Percentiles rank a stretch among this genome's conserved stretches.
Conservation (phyloP, 306 rosid species). For the Trifolium subterraneum region DNA sequence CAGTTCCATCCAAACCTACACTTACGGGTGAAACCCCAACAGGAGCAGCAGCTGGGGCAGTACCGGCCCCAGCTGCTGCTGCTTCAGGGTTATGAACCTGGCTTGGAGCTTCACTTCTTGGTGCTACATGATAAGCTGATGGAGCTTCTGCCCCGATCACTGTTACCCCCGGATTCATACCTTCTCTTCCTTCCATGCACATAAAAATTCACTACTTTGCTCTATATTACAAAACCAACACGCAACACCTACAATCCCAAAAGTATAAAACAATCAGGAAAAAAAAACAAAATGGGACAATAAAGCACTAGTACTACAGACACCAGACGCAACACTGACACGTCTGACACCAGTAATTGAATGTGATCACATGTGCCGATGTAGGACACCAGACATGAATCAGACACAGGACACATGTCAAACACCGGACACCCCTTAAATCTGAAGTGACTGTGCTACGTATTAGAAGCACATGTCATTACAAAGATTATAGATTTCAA, state of each 20-base stretch:
- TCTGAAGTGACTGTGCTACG: background rate
- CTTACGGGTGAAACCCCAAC: conserved; percentile 52
- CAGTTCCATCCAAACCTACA: conserved; percentile 59
- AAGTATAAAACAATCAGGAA: conserved; percentile 5
- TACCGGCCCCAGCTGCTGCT: background rate
- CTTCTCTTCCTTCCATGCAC: conserved; percentile 83
- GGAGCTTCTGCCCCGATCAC: conserved; percentile 91
- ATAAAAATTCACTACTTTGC: conserved; percentile 35
- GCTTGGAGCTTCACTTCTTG: conserved; percentile 66
- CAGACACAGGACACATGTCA: background rate
- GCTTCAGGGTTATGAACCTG: conserved; percentile 52
- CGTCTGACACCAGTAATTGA: background rate
- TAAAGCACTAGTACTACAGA: background rate
- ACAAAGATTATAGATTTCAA: conserved; percentile 11
- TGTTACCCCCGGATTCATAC: conserved; percentile 71
- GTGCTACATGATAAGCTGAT: conserved; percentile 82
- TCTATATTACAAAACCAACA: conserved; percentile 40
- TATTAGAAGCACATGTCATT: background rate
- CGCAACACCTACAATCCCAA: conserved; percentile 48
- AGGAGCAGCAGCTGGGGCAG: conserved; percentile 18
- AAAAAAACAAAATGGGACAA: background rate
- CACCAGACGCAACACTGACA: background rate
- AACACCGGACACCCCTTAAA: background rate
- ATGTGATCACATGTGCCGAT: background rate
- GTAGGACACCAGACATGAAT: background rate